Evolutionary conservation across 2,329 filamentous ascomycete genomes (phyloP).

Genomic region (Clarireedia homoeocarpa): DNA sequence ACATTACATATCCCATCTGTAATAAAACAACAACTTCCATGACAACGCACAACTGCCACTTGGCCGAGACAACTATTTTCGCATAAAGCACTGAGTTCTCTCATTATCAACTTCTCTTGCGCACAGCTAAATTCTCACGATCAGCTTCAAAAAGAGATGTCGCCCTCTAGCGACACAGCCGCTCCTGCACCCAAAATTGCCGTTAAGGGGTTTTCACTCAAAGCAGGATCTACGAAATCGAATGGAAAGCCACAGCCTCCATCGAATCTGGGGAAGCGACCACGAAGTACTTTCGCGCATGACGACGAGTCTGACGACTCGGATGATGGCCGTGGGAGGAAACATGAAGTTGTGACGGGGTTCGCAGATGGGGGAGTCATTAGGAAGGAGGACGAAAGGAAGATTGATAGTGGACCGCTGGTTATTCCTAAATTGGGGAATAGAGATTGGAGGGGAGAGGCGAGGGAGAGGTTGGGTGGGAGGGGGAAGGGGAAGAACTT

Average conservation of each 20-base stretch:
- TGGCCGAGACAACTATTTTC: background rate
- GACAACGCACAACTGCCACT: no score
- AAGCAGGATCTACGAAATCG: slow-evolving; percentile 23
- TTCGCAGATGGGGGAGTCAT: slow-evolving; percentile 42
- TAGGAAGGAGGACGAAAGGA: slow-evolving; percentile 27
- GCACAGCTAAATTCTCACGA: background rate
- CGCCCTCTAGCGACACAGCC: slow-evolving; percentile 20
- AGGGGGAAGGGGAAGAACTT: slow-evolving; percentile 40
- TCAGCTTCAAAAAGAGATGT: slow-evolving; percentile 15
- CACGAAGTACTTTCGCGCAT: slow-evolving; percentile 39
- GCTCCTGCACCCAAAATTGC: slow-evolving; percentile 23
- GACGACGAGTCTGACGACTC: slow-evolving; percentile 44
- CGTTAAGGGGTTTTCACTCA: slow-evolving; percentile 34
- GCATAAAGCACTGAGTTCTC: background rate
- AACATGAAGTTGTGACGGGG: slow-evolving; percentile 42
- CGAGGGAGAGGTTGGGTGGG: slow-evolving; percentile 31
- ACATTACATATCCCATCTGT: no score
- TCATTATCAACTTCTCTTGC: background rate
- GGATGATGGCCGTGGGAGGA: slow-evolving; percentile 39
- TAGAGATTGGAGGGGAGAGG: slow-evolving; percentile 54
- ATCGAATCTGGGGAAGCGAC: slow-evolving; percentile 34
- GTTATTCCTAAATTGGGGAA: slow-evolving; percentile 53
- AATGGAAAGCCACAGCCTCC: slow-evolving; percentile 20
- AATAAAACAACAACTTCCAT: no score
- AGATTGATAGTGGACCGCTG: slow-evolving; percentile 32